A percentile compares a stretch with the other conserved stretches of the same genome.
Conservation (phyloP, 108 stramenopile species). For the Conticribra weissflogii region DNA sequence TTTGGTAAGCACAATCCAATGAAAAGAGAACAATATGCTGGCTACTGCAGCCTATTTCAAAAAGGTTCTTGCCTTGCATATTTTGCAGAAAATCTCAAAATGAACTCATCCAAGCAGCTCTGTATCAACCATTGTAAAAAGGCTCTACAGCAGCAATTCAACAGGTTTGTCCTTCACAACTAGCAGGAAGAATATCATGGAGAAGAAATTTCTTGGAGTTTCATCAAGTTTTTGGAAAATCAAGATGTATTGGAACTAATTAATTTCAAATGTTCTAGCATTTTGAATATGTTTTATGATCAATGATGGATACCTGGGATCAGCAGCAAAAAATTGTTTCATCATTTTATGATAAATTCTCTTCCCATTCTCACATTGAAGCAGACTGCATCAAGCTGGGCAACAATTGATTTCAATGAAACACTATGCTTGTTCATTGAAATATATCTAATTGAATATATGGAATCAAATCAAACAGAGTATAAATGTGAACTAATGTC, state of each 20-base stretch:
- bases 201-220: conserved; percentile 84
- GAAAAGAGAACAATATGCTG: too few species aligned
- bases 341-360: conserved; percentile 67
- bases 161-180: conserved; percentile 81
- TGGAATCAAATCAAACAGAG: conserved; percentile 92
- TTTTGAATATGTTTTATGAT: conserved; percentile 85
- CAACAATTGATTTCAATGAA: conserved; percentile 67
- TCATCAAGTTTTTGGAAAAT: conserved; percentile 95
- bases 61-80: conserved; percentile 8
- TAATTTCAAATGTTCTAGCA: conserved; percentile 75
- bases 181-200: conserved; percentile 88
- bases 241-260: conserved; percentile 96
- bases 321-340: conserved; percentile 65
- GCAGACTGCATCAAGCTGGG: conserved; percentile 68
- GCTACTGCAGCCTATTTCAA: too few species aligned
- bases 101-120: conserved; percentile 90
- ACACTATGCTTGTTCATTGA: conserved; percentile 89
- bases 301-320: conserved; percentile 75
- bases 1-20: conserved; percentile 10
- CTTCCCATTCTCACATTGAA: conserved; percentile 61
- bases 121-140: conserved; percentile 98
- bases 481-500: too few species aligned
- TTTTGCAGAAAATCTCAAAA: conserved; percentile 72
- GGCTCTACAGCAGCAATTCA: conserved; percentile 92
- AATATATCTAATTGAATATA: conserved; percentile 84